Base-by-base conservation (phyloP, 2,329 filamentous ascomycete genomes). In the Plectosphaerella sp. region DNA sequence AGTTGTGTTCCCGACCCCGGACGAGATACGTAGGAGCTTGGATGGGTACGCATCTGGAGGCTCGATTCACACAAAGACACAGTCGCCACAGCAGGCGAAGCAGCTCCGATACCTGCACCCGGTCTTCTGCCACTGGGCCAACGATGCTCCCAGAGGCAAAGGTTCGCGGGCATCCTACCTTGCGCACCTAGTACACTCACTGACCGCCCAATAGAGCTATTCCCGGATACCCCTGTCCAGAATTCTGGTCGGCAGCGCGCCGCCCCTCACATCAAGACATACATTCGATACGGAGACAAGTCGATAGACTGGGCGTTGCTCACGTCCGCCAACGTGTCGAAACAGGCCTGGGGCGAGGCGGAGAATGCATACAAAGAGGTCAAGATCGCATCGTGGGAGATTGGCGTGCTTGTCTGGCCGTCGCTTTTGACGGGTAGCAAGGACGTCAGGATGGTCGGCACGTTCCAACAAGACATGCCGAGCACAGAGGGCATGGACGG, bases 301-400 rank as follows among this genome's bases (percentile, higher is more conserved):
- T 67, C 70, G 0, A 84, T 95, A 39, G 88, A 94, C 62, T 96
- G 91, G 92, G 90, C 89, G 2, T 75, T 96, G 57, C 66, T 95
- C 2, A 95, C 90, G 0, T 94, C 89, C n/a, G 91, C 91, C n/a
- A 96, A 96, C 59, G 67, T 96, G 3, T 94, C 89, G 2, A 93
- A 86, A 55, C 91, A 96, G 68, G 91, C 91, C 0, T 96, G 91
- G 92, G 91, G 91, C 1, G 84, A 87, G 37, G 74, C 79, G 3
- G 67, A 65, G 1, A 82, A 79, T 55, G 66, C 73, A 3, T 72
- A 75, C 0, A 82, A 81, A 1, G 80, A 89, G 60, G 72, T 91
- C 28, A 79, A 86, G 36, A 82, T 96, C 25, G 84, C 87, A 53
- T 94, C 89, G 28, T 96, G 87, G 74, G 91, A 96, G 66, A 80